phyloP scores from a whole-genome alignment of 306 rosid genomes.

The Adenanthera pavonina region DNA sequence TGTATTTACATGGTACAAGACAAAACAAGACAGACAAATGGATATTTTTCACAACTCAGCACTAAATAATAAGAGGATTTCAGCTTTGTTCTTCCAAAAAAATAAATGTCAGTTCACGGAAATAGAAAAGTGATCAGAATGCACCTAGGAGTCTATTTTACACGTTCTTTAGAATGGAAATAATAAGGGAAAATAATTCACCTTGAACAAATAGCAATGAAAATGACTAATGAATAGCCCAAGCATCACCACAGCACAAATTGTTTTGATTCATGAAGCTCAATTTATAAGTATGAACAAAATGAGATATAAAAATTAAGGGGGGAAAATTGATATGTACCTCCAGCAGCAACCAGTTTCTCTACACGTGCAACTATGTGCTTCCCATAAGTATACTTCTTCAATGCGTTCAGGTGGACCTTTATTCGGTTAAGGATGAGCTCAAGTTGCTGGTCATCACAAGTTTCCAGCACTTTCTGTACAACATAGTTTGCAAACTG shows the following conservation, averaged over 20 bases:
- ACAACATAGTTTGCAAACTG: conserved; percentile 97
- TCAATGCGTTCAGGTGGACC: conserved; percentile 96
- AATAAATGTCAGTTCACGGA: background rate
- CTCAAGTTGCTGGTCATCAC: conserved; percentile 96
- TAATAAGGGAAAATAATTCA: background rate
- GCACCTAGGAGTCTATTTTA: background rate
- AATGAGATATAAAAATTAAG: conserved; percentile 7
- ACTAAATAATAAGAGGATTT: background rate
- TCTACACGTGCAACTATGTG: conserved; percentile 98
- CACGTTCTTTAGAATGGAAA: background rate
- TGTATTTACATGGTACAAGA: background rate
- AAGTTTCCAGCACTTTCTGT: conserved; percentile 94
- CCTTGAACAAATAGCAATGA: conserved; percentile 6
- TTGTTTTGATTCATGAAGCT: conserved; percentile 13
- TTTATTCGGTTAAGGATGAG: conserved; percentile 87
- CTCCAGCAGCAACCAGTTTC: conserved; percentile 98
- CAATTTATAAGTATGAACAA: background rate
- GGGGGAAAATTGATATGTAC: conserved; percentile 53
- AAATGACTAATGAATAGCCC: conserved; percentile 6
- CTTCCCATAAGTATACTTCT: conserved; percentile 96
- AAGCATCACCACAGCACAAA: conserved; percentile 15
- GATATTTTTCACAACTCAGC: background rate
- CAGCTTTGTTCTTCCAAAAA: background rate
- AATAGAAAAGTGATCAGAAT: background rate
- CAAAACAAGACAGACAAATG: background rate